Evolutionary conservation across 352 stramenopile genomes (phyloP).

Genomic region (Phytophthora syringae): DNA sequence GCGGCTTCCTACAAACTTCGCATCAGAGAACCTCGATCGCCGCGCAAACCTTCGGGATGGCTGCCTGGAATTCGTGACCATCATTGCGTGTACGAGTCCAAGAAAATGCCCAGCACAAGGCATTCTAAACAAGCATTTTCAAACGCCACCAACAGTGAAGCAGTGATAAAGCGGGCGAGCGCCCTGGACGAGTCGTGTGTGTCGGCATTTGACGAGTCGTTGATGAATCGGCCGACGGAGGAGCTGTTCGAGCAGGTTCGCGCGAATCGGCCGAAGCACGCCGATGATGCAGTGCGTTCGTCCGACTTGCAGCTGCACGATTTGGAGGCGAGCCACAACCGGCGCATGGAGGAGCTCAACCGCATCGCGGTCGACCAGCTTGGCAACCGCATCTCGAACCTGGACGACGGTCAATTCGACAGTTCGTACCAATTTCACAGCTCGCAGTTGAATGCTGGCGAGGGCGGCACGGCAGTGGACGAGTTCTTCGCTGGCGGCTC

Average conservation of each 20-base stretch:
- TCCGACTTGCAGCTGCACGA: slow-evolving; percentile 44
- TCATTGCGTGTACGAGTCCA: neutral
- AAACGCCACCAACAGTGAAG: slow-evolving; percentile 31
- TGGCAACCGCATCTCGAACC: slow-evolving; percentile 52
- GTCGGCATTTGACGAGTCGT: slow-evolving; percentile 49
- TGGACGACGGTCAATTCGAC: slow-evolving; percentile 30
- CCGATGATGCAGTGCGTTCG: slow-evolving; percentile 25
- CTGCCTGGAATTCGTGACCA: neutral
- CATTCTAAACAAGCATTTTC: too few relatives aligned
- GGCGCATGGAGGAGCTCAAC: slow-evolving; percentile 68
- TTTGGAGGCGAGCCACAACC: slow-evolving; percentile 52
- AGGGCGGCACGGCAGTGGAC: slow-evolving; percentile 28
- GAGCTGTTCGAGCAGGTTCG: slow-evolving; percentile 56
- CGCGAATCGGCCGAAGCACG: slow-evolving; percentile 29
- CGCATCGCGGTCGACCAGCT: slow-evolving; percentile 54
- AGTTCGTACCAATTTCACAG: slow-evolving; percentile 27
- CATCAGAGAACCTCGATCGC: neutral
- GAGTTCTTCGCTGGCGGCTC: slow-evolving; percentile 33
- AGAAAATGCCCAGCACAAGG: too few relatives aligned
- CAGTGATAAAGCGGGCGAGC: slow-evolving; percentile 19
- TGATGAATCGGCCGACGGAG: slow-evolving; percentile 55
- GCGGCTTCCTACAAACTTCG: neutral
- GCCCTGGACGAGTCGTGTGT: slow-evolving; percentile 30
- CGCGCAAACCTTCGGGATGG: neutral
- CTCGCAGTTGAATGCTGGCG: slow-evolving; percentile 31